Evolutionary conservation across 306 rosid species (phyloP), one percentile per base, ranked within the genome.

Genomic region (Lablab purpureus): DNA sequence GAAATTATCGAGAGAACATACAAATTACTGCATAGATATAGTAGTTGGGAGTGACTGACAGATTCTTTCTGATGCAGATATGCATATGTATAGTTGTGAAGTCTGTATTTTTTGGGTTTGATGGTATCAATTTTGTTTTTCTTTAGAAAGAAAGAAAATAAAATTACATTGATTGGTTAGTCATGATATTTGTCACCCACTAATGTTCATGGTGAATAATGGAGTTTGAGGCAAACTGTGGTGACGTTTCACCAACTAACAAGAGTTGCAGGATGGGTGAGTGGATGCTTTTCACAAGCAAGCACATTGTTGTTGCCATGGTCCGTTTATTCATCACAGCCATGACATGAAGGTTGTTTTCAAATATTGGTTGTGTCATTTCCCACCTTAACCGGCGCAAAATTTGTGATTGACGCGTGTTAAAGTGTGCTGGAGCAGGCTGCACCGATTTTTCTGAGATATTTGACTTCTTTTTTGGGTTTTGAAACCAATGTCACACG

Each of bases 11-110:
- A 58, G 69, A 22, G 41, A 66, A 30, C 75, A 78, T 80, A 63
- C 67, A 72, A 66, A 47, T 81, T 79, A 54, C 84, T 69, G 54
- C 73, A 58, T 72, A 83, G 80, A 60, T 76, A 67, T 76, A 83
- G 85, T 75, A 77, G 73, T 54, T 28, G 65, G 67, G 70, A 75
- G 66, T 74, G 77, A 71, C 89, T 82, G 87, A 83, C 87, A 80
- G 76, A 51, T 83, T 80, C 77, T 80, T 86, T 56, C 74, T 49
- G 68, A 32, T 76, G 87, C 89, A 56, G 85, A 86, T 70, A 70
- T 55, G 82, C 82, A 55, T 74, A 19, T 86, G 89, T 86, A 86
- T 80, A 86, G 89, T 77, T 83, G 74, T 59, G 71, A 80, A 80
- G 66, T 46, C 73, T 50, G 21, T 25, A 10, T 59, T 52, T 70